Evolutionary conservation across 2,329 filamentous ascomycete genomes (phyloP).

Genomic region (Cladosporium sp.): DNA sequence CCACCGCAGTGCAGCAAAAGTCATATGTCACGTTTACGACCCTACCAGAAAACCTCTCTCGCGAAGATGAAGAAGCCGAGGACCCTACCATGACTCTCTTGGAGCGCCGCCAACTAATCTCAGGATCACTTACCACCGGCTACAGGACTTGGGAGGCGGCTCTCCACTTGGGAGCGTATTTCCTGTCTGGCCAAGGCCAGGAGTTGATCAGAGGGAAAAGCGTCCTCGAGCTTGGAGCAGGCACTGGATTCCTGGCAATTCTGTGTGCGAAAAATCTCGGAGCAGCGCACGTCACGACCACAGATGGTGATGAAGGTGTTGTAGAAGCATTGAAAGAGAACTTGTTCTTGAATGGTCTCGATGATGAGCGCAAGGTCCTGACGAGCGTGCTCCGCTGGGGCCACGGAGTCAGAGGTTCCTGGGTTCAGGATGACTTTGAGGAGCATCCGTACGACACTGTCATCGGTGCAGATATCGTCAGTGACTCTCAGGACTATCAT

Average conservation of each 20-base stretch:
- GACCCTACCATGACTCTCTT: constrained; percentile 58
- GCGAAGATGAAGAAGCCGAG: constrained; percentile 21
- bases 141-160: constrained; percentile 81
- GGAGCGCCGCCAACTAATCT: constrained; percentile 68
- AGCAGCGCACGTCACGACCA: constrained; percentile 62
- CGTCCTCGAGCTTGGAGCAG: constrained; percentile 72
- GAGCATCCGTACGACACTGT: constrained; percentile 59
- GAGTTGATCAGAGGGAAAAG: constrained; percentile 54
- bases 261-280: constrained; percentile 68
- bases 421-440: constrained; percentile 55
- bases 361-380: constrained; percentile 48
- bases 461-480: constrained; percentile 70
- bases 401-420: constrained; percentile 57
- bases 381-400: constrained; percentile 67
- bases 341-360: constrained; percentile 66
- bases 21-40: constrained; percentile 71
- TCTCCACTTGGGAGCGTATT: constrained; percentile 69
- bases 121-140: constrained; percentile 71
- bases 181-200: constrained; percentile 54
- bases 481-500: constrained; percentile 23
- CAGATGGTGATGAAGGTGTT: constrained; percentile 73
- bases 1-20: constrained; percentile 68
- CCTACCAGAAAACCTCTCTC: constrained; percentile 25
- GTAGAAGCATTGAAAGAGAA: constrained; percentile 68
- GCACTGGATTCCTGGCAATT: constrained; percentile 74